phyloP scores from a whole-genome alignment of 345 rosid genomes.

The Camelina hispida region DNA sequence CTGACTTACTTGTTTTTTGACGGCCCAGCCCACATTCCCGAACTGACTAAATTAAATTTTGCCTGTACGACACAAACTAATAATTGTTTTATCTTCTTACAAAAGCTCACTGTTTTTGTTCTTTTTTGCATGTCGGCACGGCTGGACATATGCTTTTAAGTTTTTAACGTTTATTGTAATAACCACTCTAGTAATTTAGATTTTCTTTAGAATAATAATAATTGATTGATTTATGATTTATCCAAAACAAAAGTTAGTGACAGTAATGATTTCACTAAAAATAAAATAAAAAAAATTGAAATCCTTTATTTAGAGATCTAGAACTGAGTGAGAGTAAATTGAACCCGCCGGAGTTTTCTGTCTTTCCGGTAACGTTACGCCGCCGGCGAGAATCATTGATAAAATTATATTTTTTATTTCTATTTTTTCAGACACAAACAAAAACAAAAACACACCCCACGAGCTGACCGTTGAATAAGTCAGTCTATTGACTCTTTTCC shows the following conservation, averaged over 20 bases:
- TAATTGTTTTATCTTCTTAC: slow-evolving; percentile 1
- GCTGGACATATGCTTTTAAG: background rate
- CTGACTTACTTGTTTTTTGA: background rate
- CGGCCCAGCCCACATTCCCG: slow-evolving; percentile 3
- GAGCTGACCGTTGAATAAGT: slow-evolving; percentile 27
- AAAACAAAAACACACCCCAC: slow-evolving; percentile 4
- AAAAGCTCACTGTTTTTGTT: background rate
- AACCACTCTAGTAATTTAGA: slow-evolving; percentile 1
- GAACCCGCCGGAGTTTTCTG: background rate
- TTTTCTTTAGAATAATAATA: background rate
- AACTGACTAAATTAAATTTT: background rate
- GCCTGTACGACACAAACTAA: background rate
- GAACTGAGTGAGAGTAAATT: background rate
- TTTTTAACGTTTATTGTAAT: background rate
- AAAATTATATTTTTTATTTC: background rate
- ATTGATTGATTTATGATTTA: too few species aligned
- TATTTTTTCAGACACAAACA: background rate
- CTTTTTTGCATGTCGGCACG: slow-evolving; percentile 17
- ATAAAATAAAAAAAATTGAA: too few species aligned
- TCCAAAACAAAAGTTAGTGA: too few species aligned
- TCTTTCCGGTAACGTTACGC: background rate
- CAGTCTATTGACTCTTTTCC: slow-evolving; percentile 34
- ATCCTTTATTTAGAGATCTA: too few species aligned
- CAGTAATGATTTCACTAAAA: background rate
- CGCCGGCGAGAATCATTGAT: background rate